Base-by-base conservation (phyloP, 495 filamentous ascomycete species). In the Xylaria palmicola region DNA sequence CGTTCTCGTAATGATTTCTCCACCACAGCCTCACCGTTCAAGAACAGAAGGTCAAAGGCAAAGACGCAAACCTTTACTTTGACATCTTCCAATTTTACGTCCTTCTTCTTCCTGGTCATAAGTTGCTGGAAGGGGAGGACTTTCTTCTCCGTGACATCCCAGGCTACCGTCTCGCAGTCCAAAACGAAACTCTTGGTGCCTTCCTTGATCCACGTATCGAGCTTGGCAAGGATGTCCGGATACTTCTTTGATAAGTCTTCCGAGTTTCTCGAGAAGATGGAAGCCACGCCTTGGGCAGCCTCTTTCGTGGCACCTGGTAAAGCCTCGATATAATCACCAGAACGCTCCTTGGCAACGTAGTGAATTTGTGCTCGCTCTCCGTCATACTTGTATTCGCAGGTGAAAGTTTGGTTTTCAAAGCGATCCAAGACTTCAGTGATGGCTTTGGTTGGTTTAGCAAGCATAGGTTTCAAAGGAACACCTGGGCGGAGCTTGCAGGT, bases 361-460 rank as follows among this genome's bases (percentile, higher is more conserved):
- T 98, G 94, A 45, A 98, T 97, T 74, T 98, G 94, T 15, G 95
- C 93, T 68, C 94, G 80, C 73, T 98, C 94, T 27, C 94, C 94
- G 66, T 98, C 94, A 66, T 98, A 98, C 69, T 98, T 98, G 79
- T 96, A 98, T 69, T 98, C 94, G 76, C 95, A 98, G 15, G 94
- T 98, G 65, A 98, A 98, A 6, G 89, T 88, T 71, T 95, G 93
- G 36, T 89, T 86, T 75, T 98, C 94, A 66, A 98, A 98, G 15
- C 95, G 90, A 75, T 98, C 94, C 1, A 98, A 85, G 0, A 98
- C 95, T 74, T 98, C 94, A 0, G 92, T 95, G 65, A 98, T 98
- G n/a, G 94, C 91, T 74, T 98, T 98, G 0, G 95, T 98, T 1
- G 94, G 95, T 66, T 97, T 98, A 6, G 94, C 94, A 77, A 98